Conservation (phyloP, 2,329 filamentous ascomycete species). For the Lachnellula suecica region DNA sequence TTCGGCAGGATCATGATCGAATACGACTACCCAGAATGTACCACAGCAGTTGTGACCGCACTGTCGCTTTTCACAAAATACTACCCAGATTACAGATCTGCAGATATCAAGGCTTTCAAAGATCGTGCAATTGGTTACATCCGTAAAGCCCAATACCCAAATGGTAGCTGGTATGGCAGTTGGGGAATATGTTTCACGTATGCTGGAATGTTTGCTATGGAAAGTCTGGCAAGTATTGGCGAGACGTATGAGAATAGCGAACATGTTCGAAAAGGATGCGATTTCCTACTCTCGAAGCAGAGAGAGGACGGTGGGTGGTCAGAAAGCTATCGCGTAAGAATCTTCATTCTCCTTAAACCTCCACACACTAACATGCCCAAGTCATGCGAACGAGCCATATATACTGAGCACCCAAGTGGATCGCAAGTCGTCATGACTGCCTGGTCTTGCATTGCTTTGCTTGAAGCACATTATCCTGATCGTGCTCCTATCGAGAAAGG, state of each 20-base stretch:
- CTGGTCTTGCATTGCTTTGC: conserved; percentile 80
- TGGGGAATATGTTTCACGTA: conserved; percentile 99
- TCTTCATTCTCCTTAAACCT: background rate
- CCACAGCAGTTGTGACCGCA: conserved; percentile 88
- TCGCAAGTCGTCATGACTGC: conserved; percentile 94
- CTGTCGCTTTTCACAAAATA: conserved; percentile 78
- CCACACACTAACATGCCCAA: conserved; percentile 33
- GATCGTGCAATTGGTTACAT: conserved; percentile 78
- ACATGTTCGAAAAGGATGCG: conserved; percentile 71
- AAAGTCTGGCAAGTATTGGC: conserved; percentile 77
- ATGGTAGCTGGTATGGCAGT: conserved; percentile 96
- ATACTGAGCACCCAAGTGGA: conserved; percentile 69
- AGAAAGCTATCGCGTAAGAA: conserved; percentile 75
- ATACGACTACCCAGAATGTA: conserved; percentile 98
- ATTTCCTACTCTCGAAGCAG: conserved; percentile 84
- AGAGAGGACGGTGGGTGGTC: conserved; percentile 93
- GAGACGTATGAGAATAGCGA: conserved; percentile 77
- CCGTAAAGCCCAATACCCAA: conserved; percentile 69
- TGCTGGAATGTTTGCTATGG: conserved; percentile 92
- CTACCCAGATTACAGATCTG: conserved; percentile 76
- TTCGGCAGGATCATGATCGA: conserved; percentile 98
- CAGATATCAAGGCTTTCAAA: conserved; percentile 75
- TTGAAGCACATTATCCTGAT: conserved; percentile 81
- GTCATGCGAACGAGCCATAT: conserved; percentile 76
- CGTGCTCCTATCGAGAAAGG: conserved; percentile 70